Base-by-base conservation (phyloP, 2,329 filamentous ascomycete genomes). In the Botrytis medusae region DNA sequence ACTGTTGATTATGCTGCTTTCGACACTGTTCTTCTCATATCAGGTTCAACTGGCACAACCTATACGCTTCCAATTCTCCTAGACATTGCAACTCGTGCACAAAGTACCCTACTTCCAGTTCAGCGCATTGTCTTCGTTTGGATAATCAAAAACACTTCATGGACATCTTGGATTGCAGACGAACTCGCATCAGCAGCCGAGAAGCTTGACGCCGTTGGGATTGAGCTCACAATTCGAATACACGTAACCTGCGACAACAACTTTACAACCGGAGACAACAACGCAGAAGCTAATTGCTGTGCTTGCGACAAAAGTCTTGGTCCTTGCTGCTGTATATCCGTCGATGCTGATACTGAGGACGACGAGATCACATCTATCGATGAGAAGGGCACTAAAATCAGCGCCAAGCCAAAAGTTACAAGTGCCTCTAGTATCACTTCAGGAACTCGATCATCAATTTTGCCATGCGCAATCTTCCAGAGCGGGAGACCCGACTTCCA, bases 31-130 rank as follows among this genome's bases (percentile, higher is more conserved):
- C 81, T 91, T 5, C 82, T 91, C 6, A 86, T 91, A 51, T 88
- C 88, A 0, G 89, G 88, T 0, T 91, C 89, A 1, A 91, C 89
- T 0, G 89, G 89, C 20, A 86, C 87, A 0, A 90, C 88, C 3
- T 90, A 89, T 72, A 88, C 86, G 0, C 80, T 90, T 10, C 87
- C 89, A 0, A 87, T 90, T 3, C 82, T 91, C 18, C 74, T 78
- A 10, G 76, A 76, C 51, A 72, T 79, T 18, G 76, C 77, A 34
- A 42, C 72, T 20, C 76, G 78, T 32, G 76, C 70, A 25, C 69
- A 74, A 61, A 72, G 72, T 12, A n/a, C 57, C 25, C 73, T 2
- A 86, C 84, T 77, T 78, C 83, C 0, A 81, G 81, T 85, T 14
- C 85, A 84, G 71, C 81, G 86, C 34, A 81, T 90, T 4, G 86